Percentiles rank a stretch among this genome's conserved stretches.
Evolutionary conservation across 768 basidiomycete species (phyloP).

Genomic region (Hebeloma cylindrosporum): DNA sequence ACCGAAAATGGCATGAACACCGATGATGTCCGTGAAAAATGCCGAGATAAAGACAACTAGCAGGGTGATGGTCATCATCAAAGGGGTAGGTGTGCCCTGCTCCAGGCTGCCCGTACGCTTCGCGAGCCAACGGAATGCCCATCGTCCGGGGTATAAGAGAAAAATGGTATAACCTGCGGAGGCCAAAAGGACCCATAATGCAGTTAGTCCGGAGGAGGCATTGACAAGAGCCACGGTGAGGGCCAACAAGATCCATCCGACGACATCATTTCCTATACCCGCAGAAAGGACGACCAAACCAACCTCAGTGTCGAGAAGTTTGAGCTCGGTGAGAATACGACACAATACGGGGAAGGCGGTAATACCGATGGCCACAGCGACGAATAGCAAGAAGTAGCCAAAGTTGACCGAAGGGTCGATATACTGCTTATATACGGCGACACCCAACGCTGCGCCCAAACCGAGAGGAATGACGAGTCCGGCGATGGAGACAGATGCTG

Average conservation of each 20-base stretch:
- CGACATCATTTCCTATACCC: slow-evolving; percentile 73
- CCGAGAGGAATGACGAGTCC: slow-evolving; percentile 81
- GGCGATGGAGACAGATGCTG: slow-evolving; percentile 58
- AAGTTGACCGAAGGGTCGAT: slow-evolving; percentile 56
- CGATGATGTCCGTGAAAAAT: slow-evolving; percentile 87
- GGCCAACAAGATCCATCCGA: slow-evolving; percentile 86
- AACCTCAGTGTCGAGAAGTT: slow-evolving; percentile 82
- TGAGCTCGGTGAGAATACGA: slow-evolving; percentile 80
- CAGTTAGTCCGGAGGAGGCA: slow-evolving; percentile 68
- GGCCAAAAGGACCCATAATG: slow-evolving; percentile 77
- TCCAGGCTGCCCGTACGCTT: slow-evolving; percentile 71
- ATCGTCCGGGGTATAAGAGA: slow-evolving; percentile 62
- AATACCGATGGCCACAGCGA: slow-evolving; percentile 79
- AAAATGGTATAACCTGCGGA: slow-evolving; percentile 65
- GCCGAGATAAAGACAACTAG: slow-evolving; percentile 71
- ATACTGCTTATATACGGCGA: slow-evolving; percentile 76
- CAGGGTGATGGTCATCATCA: slow-evolving; percentile 81
- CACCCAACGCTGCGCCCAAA: slow-evolving; percentile 70
- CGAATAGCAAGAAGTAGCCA: slow-evolving; percentile 84
- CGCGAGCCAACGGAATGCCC: slow-evolving; percentile 66
- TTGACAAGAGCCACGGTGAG: slow-evolving; percentile 84
- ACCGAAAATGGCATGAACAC: slow-evolving; percentile 71
- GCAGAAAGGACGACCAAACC: slow-evolving; percentile 81
- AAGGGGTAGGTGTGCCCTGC: slow-evolving; percentile 64
- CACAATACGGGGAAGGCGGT: slow-evolving; percentile 83